These are phyloP conservation scores for Uronychia binucleata DNA, from an alignment of 73 alveolate genomes.

Conservation along the genomic window DNA sequence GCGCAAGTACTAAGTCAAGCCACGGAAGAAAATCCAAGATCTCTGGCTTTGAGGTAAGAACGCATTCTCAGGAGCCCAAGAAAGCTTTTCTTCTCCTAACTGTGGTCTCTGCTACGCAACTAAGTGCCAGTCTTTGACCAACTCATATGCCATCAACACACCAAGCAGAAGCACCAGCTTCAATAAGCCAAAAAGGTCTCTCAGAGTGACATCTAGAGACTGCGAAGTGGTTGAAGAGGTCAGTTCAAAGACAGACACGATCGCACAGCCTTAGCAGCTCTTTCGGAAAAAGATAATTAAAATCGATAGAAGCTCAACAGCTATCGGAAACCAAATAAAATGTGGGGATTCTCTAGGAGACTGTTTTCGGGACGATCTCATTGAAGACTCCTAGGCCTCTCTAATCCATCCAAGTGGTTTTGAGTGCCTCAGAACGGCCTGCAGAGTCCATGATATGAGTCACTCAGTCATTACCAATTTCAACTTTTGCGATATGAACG, in stretches of 20 bases:
- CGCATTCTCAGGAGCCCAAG: neutral
- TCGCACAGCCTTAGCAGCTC: neutral
- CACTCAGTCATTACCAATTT: neutral
- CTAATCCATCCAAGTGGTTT: too few relatives aligned
- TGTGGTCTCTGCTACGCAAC: neutral
- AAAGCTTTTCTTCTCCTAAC: neutral
- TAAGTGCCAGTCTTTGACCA: neutral
- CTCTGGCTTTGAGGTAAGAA: neutral
- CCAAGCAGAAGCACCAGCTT: neutral
- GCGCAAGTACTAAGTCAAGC: neutral
- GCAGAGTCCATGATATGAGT: neutral
- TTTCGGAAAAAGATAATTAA: neutral
- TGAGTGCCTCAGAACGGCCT: neutral
- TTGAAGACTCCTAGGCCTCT: too few relatives aligned
- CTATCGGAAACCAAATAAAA: neutral
- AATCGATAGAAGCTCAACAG: neutral
- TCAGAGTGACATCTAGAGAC: neutral
- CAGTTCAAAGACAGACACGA: neutral
- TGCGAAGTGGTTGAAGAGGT: neutral
- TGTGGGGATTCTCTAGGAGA: neutral
- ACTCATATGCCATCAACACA: neutral
- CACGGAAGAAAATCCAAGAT: neutral
- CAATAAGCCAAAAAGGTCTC: neutral
- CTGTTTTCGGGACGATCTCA: neutral
- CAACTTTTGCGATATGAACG: neutral